A percentile compares a stretch with the other conserved stretches of the same genome.
Evolutionary conservation across 495 filamentous ascomycete species (phyloP).

Genomic region (Trichoderma gamsii): DNA sequence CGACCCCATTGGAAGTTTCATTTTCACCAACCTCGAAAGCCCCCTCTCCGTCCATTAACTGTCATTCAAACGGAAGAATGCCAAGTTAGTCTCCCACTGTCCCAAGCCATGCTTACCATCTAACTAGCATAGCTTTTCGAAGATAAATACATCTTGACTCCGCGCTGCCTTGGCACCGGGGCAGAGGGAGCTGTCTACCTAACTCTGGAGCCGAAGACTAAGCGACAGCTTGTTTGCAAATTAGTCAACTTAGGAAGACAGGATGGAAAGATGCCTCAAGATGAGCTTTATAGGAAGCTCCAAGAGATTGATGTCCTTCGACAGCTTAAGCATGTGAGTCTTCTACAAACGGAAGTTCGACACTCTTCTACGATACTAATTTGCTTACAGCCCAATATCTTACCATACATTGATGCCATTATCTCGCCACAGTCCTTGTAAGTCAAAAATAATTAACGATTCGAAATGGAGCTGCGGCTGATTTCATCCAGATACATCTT

Average conservation of each 20-base stretch:
- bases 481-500: constrained; percentile 50
- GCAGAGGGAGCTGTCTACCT: constrained; percentile 56
- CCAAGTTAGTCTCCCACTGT: constrained; percentile 16
- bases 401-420: constrained; percentile 50
- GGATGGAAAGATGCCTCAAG: constrained; percentile 16
- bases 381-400: constrained; percentile 51
- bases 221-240: constrained; percentile 77
- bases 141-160: constrained; percentile 31
- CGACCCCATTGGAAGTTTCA: constrained; percentile 30
- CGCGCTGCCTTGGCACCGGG: constrained; percentile 11
- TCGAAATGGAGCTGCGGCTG: constrained; percentile 14
- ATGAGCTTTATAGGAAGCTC: constrained; percentile 25
- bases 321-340: constrained; percentile 53
- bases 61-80: constrained; percentile 22
- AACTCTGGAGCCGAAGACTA: constrained; percentile 60
- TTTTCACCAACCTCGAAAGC: constrained; percentile 25
- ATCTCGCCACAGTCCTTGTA: constrained; percentile 46
- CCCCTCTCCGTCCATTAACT: constrained; percentile 15
- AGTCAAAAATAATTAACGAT: constrained; percentile 22
- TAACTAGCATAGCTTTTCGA: constrained; percentile 37
- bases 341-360: not conserved
- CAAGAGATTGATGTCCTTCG: constrained; percentile 53
- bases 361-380: constrained; percentile 3
- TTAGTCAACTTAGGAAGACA: constrained; percentile 29
- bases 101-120: constrained; percentile 2